Percentiles rank a stretch among this genome's conserved stretches.
Conservation (phyloP, 2,329 filamentous ascomycete genomes). For the Xylaria sp. region DNA sequence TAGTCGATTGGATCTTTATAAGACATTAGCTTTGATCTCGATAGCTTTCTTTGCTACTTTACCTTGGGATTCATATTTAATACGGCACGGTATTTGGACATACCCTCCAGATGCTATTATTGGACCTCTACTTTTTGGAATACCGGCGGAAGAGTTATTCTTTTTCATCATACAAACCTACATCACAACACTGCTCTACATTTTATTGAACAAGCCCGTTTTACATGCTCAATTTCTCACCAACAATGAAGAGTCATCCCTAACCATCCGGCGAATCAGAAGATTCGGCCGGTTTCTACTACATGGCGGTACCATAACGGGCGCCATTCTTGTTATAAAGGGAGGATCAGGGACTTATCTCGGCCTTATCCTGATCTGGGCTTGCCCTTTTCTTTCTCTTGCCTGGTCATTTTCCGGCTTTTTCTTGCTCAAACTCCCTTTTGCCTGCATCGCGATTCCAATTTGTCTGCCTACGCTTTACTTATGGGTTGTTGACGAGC, state of each 20-base stretch:
- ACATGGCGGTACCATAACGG: slow-evolving; percentile 56
- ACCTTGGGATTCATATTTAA: slow-evolving; percentile 82
- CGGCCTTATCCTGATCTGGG: slow-evolving; percentile 77
- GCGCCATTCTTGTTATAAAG: slow-evolving; percentile 57
- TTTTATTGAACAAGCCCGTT: slow-evolving; percentile 73
- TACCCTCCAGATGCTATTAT: slow-evolving; percentile 74
- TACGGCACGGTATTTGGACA: slow-evolving; percentile 75
- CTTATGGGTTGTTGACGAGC: slow-evolving; percentile 77
- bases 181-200: slow-evolving; percentile 75
- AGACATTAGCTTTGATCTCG: slow-evolving; percentile 68
- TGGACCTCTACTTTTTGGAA: slow-evolving; percentile 70
- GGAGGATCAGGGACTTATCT: slow-evolving; percentile 70
- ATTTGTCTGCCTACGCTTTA: slow-evolving; percentile 74
- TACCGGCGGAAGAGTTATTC: slow-evolving; percentile 78
- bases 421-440: slow-evolving; percentile 70
- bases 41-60: slow-evolving; percentile 75
- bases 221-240: slow-evolving; percentile 60
- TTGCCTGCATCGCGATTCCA: slow-evolving; percentile 66
- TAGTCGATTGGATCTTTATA: slow-evolving; percentile 71
- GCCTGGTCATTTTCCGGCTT: slow-evolving; percentile 73
- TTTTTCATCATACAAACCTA: slow-evolving; percentile 84
- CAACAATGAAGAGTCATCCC: slow-evolving; percentile 47
- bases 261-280: slow-evolving; percentile 48
- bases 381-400: slow-evolving; percentile 71
- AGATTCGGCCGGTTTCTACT: slow-evolving; percentile 63